Base-by-base conservation (phyloP, 1,139 yeast genomes). In the Candida smagusa region DNA sequence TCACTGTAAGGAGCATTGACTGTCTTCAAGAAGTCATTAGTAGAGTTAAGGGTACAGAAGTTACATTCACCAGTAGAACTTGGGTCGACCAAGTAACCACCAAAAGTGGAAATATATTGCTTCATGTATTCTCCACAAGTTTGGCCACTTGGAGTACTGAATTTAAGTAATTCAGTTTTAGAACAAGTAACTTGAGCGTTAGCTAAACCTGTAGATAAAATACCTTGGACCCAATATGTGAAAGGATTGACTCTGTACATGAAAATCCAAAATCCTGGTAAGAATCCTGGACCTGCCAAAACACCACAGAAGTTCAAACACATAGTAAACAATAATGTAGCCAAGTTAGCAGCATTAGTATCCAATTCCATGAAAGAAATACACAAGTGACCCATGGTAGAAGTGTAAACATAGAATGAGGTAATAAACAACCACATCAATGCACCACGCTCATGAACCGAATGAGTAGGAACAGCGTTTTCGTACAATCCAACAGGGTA, bases 241-340 rank as follows among this genome's bases (percentile, higher is more conserved):
- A 50, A 81, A 63, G 90, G 90, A 36, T 81, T 79, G 28, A 66
- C 70, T 55, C 88, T 71, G 66, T 70, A 72, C 75, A 72, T 69
- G 66, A 84, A 87, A 36, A 67, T 67, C 74, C 74, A 68, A 57
- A 67, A 65, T 3, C 68, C 58, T 22, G 68, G 68, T 63, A 84
- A 61, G 11, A 63, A 65, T n/a, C 63, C 55, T 23, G 82, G 77
- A 26, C 81, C 72, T 9, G 78, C 84, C 59, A 87, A 64, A 31
- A 84, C 94, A 75, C 95, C 96, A 65, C 92, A 82, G 78, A 87
- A 86, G 40, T 79, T 74, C 59, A 85, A 66, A 45, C 82, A 71
- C 72, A 84, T 62, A 12, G 89, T 76, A 61, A 82, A 84, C 52
- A 82, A 54, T 58, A 84, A 57, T 24, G 77, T 68, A 2, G 82